Conservation (phyloP, 2,329 filamentous ascomycete genomes). For the Verruconis gallopava region DNA sequence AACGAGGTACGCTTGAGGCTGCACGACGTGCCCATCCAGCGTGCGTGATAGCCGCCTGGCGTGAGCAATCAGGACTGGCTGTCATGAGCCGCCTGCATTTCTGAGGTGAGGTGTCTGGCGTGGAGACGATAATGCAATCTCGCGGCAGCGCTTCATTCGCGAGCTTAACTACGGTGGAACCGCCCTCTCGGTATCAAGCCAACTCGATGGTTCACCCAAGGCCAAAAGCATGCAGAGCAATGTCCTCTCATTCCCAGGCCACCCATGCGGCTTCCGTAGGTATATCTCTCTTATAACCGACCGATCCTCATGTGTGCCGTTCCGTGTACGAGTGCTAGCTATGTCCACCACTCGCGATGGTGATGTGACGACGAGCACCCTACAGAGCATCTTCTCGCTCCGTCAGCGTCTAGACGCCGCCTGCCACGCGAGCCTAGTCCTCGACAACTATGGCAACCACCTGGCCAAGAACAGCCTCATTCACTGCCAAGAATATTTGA, state of each 20-base stretch:
- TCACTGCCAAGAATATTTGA: neutral
- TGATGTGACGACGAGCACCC: neutral
- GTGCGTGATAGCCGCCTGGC: neutral
- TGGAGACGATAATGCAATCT: neutral
- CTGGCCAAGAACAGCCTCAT: neutral
- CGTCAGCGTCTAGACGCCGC: neutral
- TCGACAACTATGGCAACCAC: neutral
- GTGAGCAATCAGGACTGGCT: neutral
- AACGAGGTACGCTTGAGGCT: neutral
- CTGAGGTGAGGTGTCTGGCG: neutral
- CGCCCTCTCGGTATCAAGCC: neutral
- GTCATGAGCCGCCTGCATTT: neutral
- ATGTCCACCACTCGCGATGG: neutral
- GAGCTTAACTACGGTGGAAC: slow-evolving; percentile 1
- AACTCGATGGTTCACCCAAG: neutral
- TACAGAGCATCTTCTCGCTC: neutral
- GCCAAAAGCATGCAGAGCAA: neutral
- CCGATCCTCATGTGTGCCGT: neutral
- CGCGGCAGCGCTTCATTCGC: neutral
- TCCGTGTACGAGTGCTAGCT: neutral
- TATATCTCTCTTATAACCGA: neutral
- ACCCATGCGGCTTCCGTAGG: neutral
- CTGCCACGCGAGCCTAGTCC: neutral
- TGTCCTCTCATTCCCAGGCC: neutral
- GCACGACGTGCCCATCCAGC: neutral